Evolutionary conservation across 1,284 basidiomycete genomes (phyloP).

Genomic region (Microbotryum saponariae): DNA sequence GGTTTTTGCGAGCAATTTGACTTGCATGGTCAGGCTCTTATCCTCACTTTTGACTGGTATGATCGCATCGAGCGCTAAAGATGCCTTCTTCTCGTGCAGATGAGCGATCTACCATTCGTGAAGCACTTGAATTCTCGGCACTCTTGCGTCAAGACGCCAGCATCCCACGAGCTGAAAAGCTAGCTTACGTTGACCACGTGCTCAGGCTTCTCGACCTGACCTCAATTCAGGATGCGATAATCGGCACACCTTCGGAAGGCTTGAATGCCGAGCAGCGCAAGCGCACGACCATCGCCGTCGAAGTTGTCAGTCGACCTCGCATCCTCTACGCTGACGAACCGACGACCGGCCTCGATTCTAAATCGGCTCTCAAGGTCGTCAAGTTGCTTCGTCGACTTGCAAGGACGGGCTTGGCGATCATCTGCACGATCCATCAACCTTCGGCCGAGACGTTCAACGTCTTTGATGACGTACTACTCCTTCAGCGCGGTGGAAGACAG

Average conservation of each 20-base stretch:
- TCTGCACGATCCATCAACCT: constrained; percentile 43
- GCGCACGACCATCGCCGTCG: constrained; percentile 54
- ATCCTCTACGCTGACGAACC: constrained; percentile 42
- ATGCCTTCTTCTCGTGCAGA: constrained; percentile 30
- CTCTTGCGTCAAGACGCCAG: constrained; percentile 51
- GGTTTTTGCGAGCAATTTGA: constrained; percentile 41
- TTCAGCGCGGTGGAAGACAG: constrained; percentile 45
- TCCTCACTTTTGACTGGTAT: background rate
- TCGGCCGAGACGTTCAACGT: constrained; percentile 45
- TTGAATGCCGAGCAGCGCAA: constrained; percentile 51
- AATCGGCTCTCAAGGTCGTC: constrained; percentile 30
- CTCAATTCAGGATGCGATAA: constrained; percentile 48
- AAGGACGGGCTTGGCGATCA: constrained; percentile 34
- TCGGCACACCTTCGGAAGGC: constrained; percentile 48
- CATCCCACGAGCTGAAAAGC: constrained; percentile 47
- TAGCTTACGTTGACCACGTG: constrained; percentile 49
- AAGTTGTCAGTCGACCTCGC: constrained; percentile 47
- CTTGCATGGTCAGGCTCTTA: constrained; percentile 24
- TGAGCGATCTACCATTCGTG: constrained; percentile 56
- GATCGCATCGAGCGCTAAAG: too few species aligned
- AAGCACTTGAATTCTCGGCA: constrained; percentile 53
- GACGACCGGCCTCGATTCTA: constrained; percentile 31
- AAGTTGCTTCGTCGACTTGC: constrained; percentile 39
- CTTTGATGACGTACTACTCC: constrained; percentile 51
- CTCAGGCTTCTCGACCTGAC: constrained; percentile 49